A percentile compares a stretch with the other conserved stretches of the same genome.
Conservation (phyloP, 176 grass and related monocot genomes). For the Oryza glumipatula region DNA sequence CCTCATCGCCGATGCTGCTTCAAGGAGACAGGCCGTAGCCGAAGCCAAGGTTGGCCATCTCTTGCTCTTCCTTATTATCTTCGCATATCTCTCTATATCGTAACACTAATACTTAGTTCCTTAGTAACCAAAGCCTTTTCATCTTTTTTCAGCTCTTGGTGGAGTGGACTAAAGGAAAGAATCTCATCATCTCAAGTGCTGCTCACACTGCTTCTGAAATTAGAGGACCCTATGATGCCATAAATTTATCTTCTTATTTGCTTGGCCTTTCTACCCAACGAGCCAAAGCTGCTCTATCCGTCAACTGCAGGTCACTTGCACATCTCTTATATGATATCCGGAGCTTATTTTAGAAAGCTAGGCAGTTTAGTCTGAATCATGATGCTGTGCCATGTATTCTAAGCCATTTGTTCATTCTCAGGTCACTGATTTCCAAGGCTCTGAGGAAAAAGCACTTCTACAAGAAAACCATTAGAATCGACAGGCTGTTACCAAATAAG, state of each 20-base stretch:
- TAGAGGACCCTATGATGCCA: slow-evolving; percentile 81
- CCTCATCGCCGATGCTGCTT: slow-evolving; percentile 59
- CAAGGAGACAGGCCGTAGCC: slow-evolving; percentile 55
- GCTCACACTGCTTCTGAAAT: slow-evolving; percentile 63
- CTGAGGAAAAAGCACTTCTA: slow-evolving; percentile 90
- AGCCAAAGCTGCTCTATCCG: slow-evolving; percentile 71
- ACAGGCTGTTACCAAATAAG: slow-evolving; percentile 64
- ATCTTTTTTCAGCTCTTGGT: slow-evolving; percentile 60
- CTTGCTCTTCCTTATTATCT: too few species aligned
- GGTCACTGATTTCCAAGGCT: slow-evolving; percentile 62
- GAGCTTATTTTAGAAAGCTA: slow-evolving; percentile 5
- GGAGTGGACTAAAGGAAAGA: slow-evolving; percentile 84
- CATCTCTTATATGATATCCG: neutral
- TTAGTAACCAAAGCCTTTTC: too few species aligned
- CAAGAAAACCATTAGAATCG: slow-evolving; percentile 79
- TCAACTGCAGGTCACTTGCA: slow-evolving; percentile 64
- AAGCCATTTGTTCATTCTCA: slow-evolving; percentile 35
- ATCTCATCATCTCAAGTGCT: slow-evolving; percentile 84
- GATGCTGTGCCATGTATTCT: neutral
- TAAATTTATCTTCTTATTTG: slow-evolving; percentile 68
- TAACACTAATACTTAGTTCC: too few species aligned
- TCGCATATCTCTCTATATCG: too few species aligned
- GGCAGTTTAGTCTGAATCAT: neutral
- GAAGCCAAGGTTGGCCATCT: slow-evolving; percentile 59
- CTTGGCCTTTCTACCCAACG: slow-evolving; percentile 75